Conservation (phyloP, 306 rosid species). For the Quercus bicolor region DNA sequence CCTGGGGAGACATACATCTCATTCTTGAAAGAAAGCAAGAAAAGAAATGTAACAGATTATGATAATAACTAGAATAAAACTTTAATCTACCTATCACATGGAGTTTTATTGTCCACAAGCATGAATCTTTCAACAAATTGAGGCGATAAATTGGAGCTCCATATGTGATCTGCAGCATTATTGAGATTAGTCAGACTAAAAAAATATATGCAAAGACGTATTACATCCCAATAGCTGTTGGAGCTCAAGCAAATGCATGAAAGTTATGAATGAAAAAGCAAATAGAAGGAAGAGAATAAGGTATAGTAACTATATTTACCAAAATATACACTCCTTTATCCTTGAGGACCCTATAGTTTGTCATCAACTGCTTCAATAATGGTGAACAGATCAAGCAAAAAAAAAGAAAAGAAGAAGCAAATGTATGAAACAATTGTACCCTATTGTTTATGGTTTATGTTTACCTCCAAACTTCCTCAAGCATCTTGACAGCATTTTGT, state of each 20-base stretch:
- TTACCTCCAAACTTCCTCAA: slow-evolving; percentile 86
- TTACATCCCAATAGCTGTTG: not conserved
- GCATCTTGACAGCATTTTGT: slow-evolving; percentile 69
- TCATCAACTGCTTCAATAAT: slow-evolving; percentile 91
- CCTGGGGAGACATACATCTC: not conserved
- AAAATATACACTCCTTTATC: slow-evolving; percentile 78
- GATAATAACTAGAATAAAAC: slow-evolving; percentile 14
- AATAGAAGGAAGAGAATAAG: slow-evolving; percentile 2
- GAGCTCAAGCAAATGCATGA: not conserved
- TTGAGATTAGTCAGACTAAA: slow-evolving; percentile 19
- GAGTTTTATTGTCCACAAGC: slow-evolving; percentile 67
- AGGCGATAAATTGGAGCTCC: slow-evolving; percentile 78
- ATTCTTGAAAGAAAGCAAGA: not conserved
- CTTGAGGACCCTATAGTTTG: slow-evolving; percentile 96
- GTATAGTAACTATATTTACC: slow-evolving; percentile 39
- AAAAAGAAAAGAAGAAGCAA: slow-evolving; percentile 28
- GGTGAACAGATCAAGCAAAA: slow-evolving; percentile 73
- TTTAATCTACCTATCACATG: slow-evolving; percentile 77
- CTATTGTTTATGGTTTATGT: slow-evolving; percentile 32
- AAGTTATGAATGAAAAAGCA: not conserved
- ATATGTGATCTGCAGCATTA: slow-evolving; percentile 61
- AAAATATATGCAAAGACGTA: slow-evolving; percentile 10
- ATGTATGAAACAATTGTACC: slow-evolving; percentile 14
- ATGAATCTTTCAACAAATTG: slow-evolving; percentile 52
- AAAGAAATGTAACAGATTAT: slow-evolving; percentile 1